Percentiles rank a stretch among this genome's conserved stretches.
Conservation (phyloP, 192 early-diverging fungal genomes). For the Pecoramyces ruminantium region DNA sequence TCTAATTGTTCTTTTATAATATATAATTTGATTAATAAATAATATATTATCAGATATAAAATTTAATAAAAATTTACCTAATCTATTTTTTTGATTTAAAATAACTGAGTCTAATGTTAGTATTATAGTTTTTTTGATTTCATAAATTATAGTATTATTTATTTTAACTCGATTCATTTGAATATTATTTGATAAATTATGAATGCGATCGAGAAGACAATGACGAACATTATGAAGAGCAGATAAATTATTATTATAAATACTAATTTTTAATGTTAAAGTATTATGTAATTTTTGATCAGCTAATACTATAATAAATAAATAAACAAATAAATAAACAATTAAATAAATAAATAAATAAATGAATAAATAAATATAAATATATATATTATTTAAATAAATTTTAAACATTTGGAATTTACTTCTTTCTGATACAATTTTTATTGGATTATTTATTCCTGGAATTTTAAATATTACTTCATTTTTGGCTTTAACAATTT, state of each 20-base stretch:
- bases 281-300: neutral
- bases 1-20: too few species aligned
- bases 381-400: too few species aligned
- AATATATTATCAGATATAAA: neutral
- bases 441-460: neutral
- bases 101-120: neutral
- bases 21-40: too few species aligned
- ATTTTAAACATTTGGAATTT: too few species aligned
- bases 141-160: neutral
- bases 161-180: neutral
- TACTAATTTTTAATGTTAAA: neutral
- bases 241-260: neutral
- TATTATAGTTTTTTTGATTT: neutral
- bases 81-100: neutral
- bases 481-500: neutral
- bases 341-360: neutral
- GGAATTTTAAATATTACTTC: neutral
- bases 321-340: neutral
- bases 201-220: neutral
- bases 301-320: neutral
- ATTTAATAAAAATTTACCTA: neutral
- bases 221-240: neutral
- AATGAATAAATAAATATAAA: too few species aligned
- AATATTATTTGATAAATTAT: neutral
- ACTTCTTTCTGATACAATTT: neutral